phyloP scores from a whole-genome alignment of 768 basidiomycete species.

The Leccinellum albellum region DNA sequence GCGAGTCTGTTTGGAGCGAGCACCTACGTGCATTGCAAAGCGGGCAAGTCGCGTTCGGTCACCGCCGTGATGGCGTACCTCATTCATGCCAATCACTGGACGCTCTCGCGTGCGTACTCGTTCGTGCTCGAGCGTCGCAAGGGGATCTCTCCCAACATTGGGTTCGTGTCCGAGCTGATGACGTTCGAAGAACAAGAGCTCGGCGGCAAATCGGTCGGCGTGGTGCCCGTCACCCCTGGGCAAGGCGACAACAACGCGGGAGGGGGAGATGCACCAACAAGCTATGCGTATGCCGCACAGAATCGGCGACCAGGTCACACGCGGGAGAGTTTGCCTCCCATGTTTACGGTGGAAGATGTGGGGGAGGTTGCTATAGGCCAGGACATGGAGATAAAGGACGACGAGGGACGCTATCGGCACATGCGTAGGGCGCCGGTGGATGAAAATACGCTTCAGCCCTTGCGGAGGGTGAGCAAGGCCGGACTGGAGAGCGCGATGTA shows the following conservation, averaged over 20 bases:
- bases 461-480: slow-evolving; percentile 89
- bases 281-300: slow-evolving; percentile 43
- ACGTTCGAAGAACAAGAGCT: slow-evolving; percentile 89
- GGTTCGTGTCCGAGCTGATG: slow-evolving; percentile 97
- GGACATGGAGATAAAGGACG: slow-evolving; percentile 88
- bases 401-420: slow-evolving; percentile 81
- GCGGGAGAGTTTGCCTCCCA: slow-evolving; percentile 60
- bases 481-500: slow-evolving; percentile 72
- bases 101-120: slow-evolving; percentile 83
- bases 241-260: slow-evolving; percentile 8
- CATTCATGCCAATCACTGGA: slow-evolving; percentile 97
- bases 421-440: slow-evolving; percentile 84
- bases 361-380: slow-evolving; percentile 52
- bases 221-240: slow-evolving; percentile 16
- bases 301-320: slow-evolving; percentile 58
- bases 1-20: slow-evolving; percentile 85
- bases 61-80: slow-evolving; percentile 97
- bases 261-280: slow-evolving; percentile 29
- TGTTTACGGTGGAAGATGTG: slow-evolving; percentile 27
- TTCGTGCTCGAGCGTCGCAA: slow-evolving; percentile 91
- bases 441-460: slow-evolving; percentile 83
- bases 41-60: slow-evolving; percentile 92
- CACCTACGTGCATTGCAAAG: slow-evolving; percentile 95
- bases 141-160: slow-evolving; percentile 95
- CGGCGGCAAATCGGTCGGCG: slow-evolving; percentile 48